These are phyloP conservation scores for Ambrosia artemisiifolia DNA, from an alignment of 129 eudicot genomes.

Conservation along the genomic window DNA sequence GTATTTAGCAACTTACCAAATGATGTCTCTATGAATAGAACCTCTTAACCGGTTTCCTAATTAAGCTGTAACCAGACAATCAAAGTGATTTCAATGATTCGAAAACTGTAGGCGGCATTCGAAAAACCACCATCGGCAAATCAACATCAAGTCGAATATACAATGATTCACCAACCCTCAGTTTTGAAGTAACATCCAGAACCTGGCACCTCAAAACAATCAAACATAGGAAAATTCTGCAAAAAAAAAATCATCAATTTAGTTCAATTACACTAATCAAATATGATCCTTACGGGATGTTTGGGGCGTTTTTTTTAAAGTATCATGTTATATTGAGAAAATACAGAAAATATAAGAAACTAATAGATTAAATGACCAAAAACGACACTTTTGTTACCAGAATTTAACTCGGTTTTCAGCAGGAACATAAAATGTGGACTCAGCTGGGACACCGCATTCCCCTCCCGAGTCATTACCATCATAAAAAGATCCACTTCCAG, in stretches of 20 bases:
- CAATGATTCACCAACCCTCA: too few relatives aligned
- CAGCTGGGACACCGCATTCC: conserved; percentile 78
- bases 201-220: too few relatives aligned
- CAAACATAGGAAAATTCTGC: too few relatives aligned
- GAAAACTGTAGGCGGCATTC: too few relatives aligned
- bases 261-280: not conserved
- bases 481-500: conserved; percentile 70
- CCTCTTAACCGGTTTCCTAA: too few relatives aligned
- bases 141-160: too few relatives aligned
- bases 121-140: too few relatives aligned
- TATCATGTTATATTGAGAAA: not conserved
- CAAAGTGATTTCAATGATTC: too few relatives aligned
- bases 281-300: not conserved
- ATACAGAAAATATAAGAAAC: not conserved
- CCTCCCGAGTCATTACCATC: conserved; percentile 66
- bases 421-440: conserved; percentile 72
- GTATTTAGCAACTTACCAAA: too few relatives aligned
- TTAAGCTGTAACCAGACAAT: too few relatives aligned
- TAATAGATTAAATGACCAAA: not conserved
- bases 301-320: not conserved
- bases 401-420: conserved; percentile 81
- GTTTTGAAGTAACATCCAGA: too few relatives aligned
- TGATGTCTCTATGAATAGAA: too few relatives aligned
- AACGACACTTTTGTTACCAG: conserved; percentile 41
- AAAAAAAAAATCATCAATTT: not conserved